phyloP scores from a whole-genome alignment of 169 alveolate genomes.

The Cryptosporidium baileyi region DNA sequence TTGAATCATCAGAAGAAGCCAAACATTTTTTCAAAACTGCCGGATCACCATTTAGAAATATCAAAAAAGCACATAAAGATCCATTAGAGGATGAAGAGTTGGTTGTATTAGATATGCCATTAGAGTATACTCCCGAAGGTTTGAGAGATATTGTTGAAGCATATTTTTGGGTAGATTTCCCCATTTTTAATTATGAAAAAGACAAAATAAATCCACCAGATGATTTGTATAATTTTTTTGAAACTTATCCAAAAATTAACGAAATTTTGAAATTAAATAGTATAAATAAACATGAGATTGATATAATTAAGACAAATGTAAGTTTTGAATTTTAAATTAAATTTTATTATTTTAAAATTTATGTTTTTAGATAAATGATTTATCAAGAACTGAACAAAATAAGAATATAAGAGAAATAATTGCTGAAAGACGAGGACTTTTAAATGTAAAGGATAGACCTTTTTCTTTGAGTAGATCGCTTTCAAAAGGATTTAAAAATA shows the following conservation, averaged over 20 bases:
- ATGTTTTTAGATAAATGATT: constrained; percentile 22
- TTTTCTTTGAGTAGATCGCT: constrained; percentile 42
- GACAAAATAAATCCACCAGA: constrained; percentile 39
- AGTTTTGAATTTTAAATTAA: not conserved
- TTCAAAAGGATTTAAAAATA: constrained; percentile 47
- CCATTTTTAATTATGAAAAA: not conserved
- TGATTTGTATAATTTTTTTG: constrained; percentile 3
- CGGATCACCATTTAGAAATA: constrained; percentile 49
- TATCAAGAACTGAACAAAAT: not conserved
- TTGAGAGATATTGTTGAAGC: constrained; percentile 51
- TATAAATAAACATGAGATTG: not conserved
- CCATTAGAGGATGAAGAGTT: constrained; percentile 33
- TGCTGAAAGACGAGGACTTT: constrained; percentile 45
- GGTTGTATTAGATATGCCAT: constrained; percentile 52
- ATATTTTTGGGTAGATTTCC: constrained; percentile 59
- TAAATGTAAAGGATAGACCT: constrained; percentile 40
- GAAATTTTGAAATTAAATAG: not conserved
- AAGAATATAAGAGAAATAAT: not conserved
- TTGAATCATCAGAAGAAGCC: constrained; percentile 52
- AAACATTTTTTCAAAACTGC: constrained; percentile 27
- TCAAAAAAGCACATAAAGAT: not conserved
- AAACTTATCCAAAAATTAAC: not conserved
- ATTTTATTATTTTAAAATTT: not conserved
- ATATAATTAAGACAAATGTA: not conserved
- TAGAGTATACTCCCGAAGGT: constrained; percentile 55